Evolutionary conservation across 2,329 filamentous ascomycete species (phyloP).

Genomic region (Aspergillus viridinutans): DNA sequence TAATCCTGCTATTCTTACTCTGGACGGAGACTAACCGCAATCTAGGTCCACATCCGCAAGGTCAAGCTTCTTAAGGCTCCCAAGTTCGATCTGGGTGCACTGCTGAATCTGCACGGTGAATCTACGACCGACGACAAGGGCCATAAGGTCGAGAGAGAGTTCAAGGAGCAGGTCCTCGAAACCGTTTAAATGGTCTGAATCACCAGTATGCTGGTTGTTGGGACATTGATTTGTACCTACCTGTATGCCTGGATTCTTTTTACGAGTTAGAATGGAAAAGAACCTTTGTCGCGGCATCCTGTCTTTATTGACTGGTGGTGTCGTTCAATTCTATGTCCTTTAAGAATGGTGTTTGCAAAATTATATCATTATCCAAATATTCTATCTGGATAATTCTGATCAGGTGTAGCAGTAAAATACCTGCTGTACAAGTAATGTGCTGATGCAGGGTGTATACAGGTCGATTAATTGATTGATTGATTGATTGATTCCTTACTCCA

Average conservation of each 20-base stretch:
- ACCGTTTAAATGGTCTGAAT: conserved; percentile 65
- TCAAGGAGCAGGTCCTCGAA: conserved; percentile 96
- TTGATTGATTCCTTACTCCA: no score
- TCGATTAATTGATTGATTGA: no score
- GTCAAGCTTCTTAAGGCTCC: conserved; percentile 98
- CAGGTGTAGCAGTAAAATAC: not conserved
- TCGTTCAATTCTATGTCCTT: not conserved
- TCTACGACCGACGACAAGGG: conserved; percentile 92
- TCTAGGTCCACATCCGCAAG: conserved; percentile 97
- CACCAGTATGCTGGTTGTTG: conserved; percentile 65
- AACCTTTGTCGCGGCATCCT: not conserved
- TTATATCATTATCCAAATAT: not conserved
- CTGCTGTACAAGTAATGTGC: no score
- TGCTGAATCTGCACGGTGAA: conserved; percentile 97
- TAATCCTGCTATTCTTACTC: not conserved
- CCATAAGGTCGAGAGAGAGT: conserved; percentile 98
- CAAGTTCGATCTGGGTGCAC: conserved; percentile 97
- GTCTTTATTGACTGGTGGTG: not conserved
- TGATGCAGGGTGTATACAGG: no score
- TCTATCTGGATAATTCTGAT: not conserved
- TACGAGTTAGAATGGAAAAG: conserved; percentile 22
- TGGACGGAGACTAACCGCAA: conserved; percentile 29
- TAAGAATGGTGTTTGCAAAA: not conserved
- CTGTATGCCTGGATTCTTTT: conserved; percentile 21
- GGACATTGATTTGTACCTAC: conserved; percentile 73